A percentile compares a stretch with the other conserved stretches of the same genome.
phyloP scores from a whole-genome alignment of 371 early-diverging fungal species.

The Actinomucor elegans region DNA sequence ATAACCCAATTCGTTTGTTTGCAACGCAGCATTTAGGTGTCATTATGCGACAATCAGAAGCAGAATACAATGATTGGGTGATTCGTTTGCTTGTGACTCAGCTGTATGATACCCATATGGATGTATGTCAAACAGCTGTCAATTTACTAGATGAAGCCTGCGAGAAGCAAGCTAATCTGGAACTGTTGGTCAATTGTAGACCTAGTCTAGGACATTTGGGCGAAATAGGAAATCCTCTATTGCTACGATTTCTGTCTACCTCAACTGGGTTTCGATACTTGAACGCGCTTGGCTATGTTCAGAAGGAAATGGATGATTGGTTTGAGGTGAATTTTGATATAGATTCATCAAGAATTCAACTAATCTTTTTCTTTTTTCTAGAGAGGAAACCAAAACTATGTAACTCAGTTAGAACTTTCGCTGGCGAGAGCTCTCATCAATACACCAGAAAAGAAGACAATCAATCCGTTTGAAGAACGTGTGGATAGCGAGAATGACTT shows the following conservation, averaged over 20 bases:
- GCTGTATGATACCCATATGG: slow-evolving; percentile 78
- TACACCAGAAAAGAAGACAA: slow-evolving; percentile 41
- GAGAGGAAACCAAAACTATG: slow-evolving; percentile 79
- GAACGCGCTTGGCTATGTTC: slow-evolving; percentile 70
- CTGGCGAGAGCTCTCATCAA: slow-evolving; percentile 64
- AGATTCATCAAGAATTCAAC: too few relatives aligned
- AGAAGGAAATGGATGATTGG: slow-evolving; percentile 83
- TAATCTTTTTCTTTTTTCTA: too few relatives aligned
- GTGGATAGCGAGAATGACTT: slow-evolving; percentile 49
- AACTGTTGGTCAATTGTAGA: slow-evolving; percentile 64
- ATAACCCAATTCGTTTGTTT: slow-evolving; percentile 76
- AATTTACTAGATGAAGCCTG: slow-evolving; percentile 74
- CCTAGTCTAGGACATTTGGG: slow-evolving; percentile 79
- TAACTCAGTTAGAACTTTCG: slow-evolving; percentile 75
- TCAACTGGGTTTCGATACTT: slow-evolving; percentile 75
- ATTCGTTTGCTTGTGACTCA: slow-evolving; percentile 75
- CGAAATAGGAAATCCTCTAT: slow-evolving; percentile 67
- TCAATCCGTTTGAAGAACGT: slow-evolving; percentile 51
- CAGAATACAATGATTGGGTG: slow-evolving; percentile 77
- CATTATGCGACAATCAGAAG: slow-evolving; percentile 58
- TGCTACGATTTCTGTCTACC: slow-evolving; percentile 71
- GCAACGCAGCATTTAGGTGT: slow-evolving; percentile 74
- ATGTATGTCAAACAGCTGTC: slow-evolving; percentile 77
- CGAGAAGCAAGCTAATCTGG: slow-evolving; percentile 62
- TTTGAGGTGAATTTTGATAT: slow-evolving; percentile 62